Evolutionary conservation across 2,329 filamentous ascomycete species (phyloP), one percentile per base, ranked within the genome.

Genomic region (Fusarium vanettenii): DNA sequence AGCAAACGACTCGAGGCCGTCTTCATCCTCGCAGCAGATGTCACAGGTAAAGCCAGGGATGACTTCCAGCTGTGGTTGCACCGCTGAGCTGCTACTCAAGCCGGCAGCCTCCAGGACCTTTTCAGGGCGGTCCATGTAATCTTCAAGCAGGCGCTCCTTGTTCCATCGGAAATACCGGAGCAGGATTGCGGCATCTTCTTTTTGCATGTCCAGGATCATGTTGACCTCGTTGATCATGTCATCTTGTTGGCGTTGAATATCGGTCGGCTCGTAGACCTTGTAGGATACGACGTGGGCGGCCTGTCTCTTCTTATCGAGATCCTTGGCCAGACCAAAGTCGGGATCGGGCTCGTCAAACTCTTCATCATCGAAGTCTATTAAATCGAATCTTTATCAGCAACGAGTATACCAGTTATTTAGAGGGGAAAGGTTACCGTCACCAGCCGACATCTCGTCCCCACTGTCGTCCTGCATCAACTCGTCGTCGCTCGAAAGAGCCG

Each of bases 161-260:
- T 98, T 98, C 97, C 97, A 99, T 80, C 95, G 90, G 78, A 94
- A 94, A 83, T 97, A 91, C 56, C 97, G 93, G 69, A 99, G 87
- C 45, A 99, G 87, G 63, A 99, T 98, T 27, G 95, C 96, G 0
- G 94, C 92, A 73, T 97, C 94, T 84, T 98, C 97, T 78, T 94
- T 93, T 18, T 94, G 92, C 81, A 98, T 92, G 69, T 95, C 94
- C 39, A 99, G 89, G 73, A 99, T 96, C 86, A 93, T 93, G 73
- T 97, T 95, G 70, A 98, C 95, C 81, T 98, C 95, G 76, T 93
- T 89, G 77, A 99, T 91, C 84, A 98, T 93, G 65, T 92, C 90
- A 78, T 95, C 91, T 82, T 99, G 97, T 80, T 97, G 94, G 37
- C 86, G 88, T 80, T 97, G 92, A 67, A 99, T 97, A 79, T 98